These are phyloP conservation scores for Hypsizygus marmoreus DNA, from an alignment of 768 basidiomycete genomes.

Conservation along the genomic window DNA sequence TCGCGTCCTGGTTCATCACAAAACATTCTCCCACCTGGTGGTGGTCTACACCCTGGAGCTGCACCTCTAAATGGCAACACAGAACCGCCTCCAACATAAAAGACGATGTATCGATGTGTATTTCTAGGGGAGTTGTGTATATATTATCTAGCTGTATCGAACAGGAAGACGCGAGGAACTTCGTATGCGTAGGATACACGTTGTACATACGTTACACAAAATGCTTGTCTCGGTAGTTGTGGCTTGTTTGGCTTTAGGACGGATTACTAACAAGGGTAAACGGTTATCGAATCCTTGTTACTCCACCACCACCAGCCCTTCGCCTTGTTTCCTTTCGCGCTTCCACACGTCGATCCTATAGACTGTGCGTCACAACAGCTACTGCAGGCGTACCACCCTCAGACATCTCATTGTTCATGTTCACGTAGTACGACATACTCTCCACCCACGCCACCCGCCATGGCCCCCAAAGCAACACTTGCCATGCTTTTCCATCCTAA, in stretches of 20 bases:
- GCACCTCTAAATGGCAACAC: constrained; percentile 45
- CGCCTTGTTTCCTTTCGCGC: not conserved
- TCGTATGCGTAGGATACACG: no score
- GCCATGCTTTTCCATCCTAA: constrained; percentile 69
- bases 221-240: no score
- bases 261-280: constrained; percentile 2
- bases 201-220: no score
- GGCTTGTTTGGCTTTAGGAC: not conserved
- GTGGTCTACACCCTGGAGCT: constrained; percentile 26
- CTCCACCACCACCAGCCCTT: not conserved
- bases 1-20: constrained; percentile 68
- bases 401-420: constrained; percentile 13
- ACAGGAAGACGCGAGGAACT: no score
- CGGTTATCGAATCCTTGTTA: not conserved
- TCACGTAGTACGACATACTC: constrained; percentile 8
- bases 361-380: constrained; percentile 18
- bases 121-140: constrained; percentile 7
- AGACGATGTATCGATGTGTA: constrained; percentile 14
- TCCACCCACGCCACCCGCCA: constrained; percentile 31
- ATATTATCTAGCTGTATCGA: constrained; percentile 10
- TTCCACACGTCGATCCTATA: not conserved
- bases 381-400: constrained; percentile 11
- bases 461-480: constrained; percentile 46
- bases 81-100: constrained; percentile 41
- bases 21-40: constrained; percentile 50